phyloP scores from a whole-genome alignment of 1,284 basidiomycete genomes.

The Chondrostereum purpureum region DNA sequence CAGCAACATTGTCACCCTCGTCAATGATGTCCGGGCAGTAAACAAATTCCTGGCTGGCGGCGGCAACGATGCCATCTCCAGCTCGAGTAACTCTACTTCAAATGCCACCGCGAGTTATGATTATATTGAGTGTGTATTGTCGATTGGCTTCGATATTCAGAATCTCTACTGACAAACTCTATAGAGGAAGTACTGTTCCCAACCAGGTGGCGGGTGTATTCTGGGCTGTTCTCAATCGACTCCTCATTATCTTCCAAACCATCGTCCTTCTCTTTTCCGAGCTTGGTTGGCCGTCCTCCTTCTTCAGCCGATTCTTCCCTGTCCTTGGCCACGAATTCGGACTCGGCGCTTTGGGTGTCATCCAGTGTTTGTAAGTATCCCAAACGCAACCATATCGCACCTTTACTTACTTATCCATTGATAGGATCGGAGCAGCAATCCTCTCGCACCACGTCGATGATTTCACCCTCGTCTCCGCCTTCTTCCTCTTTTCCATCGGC shows the following conservation, averaged over 20 bases:
- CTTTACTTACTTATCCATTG: not conserved
- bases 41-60: conserved; percentile 53
- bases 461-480: conserved; percentile 78
- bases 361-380: conserved; percentile 66
- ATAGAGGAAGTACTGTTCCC: conserved; percentile 70
- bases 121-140: conserved; percentile 68
- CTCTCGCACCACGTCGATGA: conserved; percentile 75
- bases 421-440: conserved; percentile 67
- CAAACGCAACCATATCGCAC: not conserved
- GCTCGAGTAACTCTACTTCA: conserved; percentile 27
- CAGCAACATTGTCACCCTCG: conserved; percentile 77
- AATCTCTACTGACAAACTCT: conserved; percentile 10
- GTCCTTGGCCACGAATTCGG: conserved; percentile 80
- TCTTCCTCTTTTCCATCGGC: conserved; percentile 81
- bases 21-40: conserved; percentile 72
- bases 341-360: conserved; percentile 74
- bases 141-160: too few species aligned
- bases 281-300: conserved; percentile 55
- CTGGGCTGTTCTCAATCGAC: conserved; percentile 78
- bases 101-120: conserved; percentile 55
- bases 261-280: conserved; percentile 63
- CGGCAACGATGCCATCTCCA: conserved; percentile 28
- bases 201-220: conserved; percentile 83
- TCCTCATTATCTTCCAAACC: conserved; percentile 76
- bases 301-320: conserved; percentile 81